Conservation (phyloP, 1,284 basidiomycete species). For the Microstroma glucosiphilum region DNA sequence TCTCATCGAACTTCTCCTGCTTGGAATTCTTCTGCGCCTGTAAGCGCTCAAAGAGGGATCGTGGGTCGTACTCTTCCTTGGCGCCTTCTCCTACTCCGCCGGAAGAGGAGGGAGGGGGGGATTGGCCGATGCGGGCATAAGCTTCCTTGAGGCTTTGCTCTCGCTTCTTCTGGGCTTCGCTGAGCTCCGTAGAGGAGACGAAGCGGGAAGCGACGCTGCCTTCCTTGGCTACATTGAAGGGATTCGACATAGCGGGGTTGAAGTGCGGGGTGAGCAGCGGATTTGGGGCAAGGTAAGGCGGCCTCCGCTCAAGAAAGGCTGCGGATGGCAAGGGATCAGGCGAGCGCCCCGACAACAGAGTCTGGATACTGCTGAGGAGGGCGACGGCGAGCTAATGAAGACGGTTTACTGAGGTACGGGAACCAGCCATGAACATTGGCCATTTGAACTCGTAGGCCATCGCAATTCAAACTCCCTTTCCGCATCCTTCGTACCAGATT, state of each 20-base stretch:
- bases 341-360: too few species aligned
- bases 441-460: too few species aligned
- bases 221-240: slow-evolving; percentile 1
- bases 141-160: slow-evolving; percentile 10
- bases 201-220: slow-evolving; percentile 23
- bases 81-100: not conserved
- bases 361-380: too few species aligned
- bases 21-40: slow-evolving; percentile 39
- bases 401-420: too few species aligned
- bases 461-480: too few species aligned
- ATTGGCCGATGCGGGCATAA: slow-evolving; percentile 16
- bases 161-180: slow-evolving; percentile 8
- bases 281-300: too few species aligned
- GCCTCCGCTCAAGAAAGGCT: too few species aligned
- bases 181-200: slow-evolving; percentile 19
- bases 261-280: too few species aligned
- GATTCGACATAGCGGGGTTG: not conserved
- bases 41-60: slow-evolving; percentile 27
- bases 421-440: too few species aligned
- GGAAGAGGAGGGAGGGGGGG: slow-evolving; percentile 5
- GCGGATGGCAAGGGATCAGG: too few species aligned
- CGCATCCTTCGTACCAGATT: too few species aligned
- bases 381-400: too few species aligned
- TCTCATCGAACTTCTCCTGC: slow-evolving; percentile 39
- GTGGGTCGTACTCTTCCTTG: slow-evolving; percentile 25